These are phyloP conservation scores for Colletotrichum australisinense DNA, from an alignment of 2,329 filamentous ascomycete species.

Conservation along the genomic window DNA sequence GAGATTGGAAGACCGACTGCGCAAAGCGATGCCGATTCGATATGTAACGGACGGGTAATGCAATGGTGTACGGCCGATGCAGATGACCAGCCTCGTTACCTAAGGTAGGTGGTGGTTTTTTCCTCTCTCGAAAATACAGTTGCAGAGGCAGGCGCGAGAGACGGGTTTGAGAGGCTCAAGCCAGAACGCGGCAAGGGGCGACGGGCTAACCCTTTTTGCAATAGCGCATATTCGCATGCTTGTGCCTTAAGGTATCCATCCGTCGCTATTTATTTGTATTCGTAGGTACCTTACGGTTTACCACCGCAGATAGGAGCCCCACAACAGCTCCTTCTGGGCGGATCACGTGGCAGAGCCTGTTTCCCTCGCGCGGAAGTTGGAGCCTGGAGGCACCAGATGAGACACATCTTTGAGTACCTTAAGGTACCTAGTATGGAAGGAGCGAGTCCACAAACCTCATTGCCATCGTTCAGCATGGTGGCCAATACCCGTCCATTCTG, in stretches of 20 bases:
- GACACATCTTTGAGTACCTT: too few relatives aligned
- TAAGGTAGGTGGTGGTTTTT: constrained; percentile 1
- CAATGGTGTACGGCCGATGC: background rate
- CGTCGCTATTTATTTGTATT: too few relatives aligned
- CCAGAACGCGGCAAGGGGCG: constrained; percentile 2
- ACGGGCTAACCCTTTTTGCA: background rate
- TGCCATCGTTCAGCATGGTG: too few relatives aligned
- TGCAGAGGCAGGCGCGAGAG: background rate
- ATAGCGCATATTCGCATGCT: background rate
- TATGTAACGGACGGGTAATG: background rate
- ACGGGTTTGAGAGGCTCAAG: constrained; percentile 11
- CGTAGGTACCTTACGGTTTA: too few relatives aligned
- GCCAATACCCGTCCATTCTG: too few relatives aligned
- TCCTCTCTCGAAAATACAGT: background rate
- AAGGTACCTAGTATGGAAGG: too few relatives aligned
- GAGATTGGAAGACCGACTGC: background rate
- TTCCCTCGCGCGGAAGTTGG: too few relatives aligned
- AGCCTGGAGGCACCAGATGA: too few relatives aligned
- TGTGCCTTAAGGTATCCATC: background rate
- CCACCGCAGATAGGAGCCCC: background rate
- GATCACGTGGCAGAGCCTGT: background rate
- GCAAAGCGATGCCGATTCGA: background rate
- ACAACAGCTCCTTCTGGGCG: background rate
- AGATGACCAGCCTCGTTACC: constrained; percentile 3
- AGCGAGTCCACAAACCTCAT: too few relatives aligned